Base-by-base conservation (phyloP, 2,329 filamentous ascomycete species). In the Aspergillus nomiae region DNA sequence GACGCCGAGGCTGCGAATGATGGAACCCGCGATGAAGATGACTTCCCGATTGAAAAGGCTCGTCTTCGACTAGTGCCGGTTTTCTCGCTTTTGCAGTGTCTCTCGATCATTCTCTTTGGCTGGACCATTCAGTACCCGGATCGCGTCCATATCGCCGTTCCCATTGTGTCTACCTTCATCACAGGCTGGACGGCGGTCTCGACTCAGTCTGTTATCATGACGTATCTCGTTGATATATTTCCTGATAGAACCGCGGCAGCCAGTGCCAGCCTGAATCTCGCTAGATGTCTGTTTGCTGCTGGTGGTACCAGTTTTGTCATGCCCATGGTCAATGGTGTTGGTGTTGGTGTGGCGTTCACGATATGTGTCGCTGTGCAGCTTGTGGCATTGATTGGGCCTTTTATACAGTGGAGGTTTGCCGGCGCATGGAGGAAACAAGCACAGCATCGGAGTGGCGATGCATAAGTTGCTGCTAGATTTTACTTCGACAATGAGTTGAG, bases 161-260 rank as follows among this genome's bases (percentile, higher is more conserved):
- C 84, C 0, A 82, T 86, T 36, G 69, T 83, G 0, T 80, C 81
- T 0, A 83, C 82, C 0, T 86, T 86, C 59, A 73, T 85, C 43
- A 82, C 81, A 0, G 84, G 85, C 4, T 85, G 83, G 83, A 78
- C 83, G 0, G 79, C 80, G 0, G 77, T 84, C 6, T 84, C 83
- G 0, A 83, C 78, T 3, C 79, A 84, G 45, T 82, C 80, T 1
- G 68, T 82, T 1, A 76, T 85, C 34, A 83, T 79, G 73, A 86
- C 84, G 0, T 86, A 84, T 61, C 75, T 86, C 0, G 80, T 86
- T 3, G 85, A 87, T 65, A 72, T 86, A 0, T 87, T 84, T 63
- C 78, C 80, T 0, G 79, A 81, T 14, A 73, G 74, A 11, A 83
- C 82, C 61, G 85, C 84, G 0, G 81, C 82, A 0, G 84, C 84